phyloP scores from a whole-genome alignment of 2,329 filamentous ascomycete species.

The Lasiodiplodia sp. region DNA sequence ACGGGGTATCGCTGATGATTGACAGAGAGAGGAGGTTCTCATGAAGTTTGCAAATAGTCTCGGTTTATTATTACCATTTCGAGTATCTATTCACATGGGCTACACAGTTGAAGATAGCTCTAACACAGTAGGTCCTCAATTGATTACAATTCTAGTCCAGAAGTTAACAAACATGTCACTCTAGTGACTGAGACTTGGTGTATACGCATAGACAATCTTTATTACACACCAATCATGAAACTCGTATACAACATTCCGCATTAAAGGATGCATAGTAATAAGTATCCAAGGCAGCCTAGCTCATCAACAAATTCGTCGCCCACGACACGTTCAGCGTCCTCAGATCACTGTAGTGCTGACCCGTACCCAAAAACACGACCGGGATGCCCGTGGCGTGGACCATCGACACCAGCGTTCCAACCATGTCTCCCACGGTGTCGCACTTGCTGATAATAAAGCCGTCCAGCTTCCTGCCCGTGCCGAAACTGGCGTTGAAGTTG shows the following conservation, averaged over 20 bases:
- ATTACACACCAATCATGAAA: neutral
- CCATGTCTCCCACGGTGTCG: slow-evolving; percentile 99
- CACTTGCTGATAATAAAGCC: slow-evolving; percentile 99
- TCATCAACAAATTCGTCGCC: slow-evolving; percentile 68
- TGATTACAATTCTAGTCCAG: neutral
- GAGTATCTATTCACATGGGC: neutral
- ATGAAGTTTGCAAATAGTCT: no score
- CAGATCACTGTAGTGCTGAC: slow-evolving; percentile 72
- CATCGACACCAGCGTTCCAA: slow-evolving; percentile 92
- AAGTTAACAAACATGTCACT: neutral
- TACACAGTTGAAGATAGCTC: neutral
- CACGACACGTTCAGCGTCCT: slow-evolving; percentile 70
- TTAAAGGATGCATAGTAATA: neutral
- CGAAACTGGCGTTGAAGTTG: slow-evolving; percentile 96
- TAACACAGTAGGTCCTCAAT: neutral
- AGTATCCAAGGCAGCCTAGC: slow-evolving; percentile 36
- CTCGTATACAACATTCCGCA: neutral
- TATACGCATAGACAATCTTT: neutral
- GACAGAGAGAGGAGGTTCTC: neutral
- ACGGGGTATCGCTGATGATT: neutral
- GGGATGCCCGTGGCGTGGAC: slow-evolving; percentile 97
- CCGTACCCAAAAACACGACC: slow-evolving; percentile 85
- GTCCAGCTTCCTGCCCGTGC: slow-evolving; percentile 78
- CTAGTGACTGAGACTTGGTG: neutral
- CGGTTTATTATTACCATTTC: no score